Percentiles rank a stretch among this genome's conserved stretches.
phyloP scores from a whole-genome alignment of 805 yeast species.

The Metschnikowia henanensis region DNA sequence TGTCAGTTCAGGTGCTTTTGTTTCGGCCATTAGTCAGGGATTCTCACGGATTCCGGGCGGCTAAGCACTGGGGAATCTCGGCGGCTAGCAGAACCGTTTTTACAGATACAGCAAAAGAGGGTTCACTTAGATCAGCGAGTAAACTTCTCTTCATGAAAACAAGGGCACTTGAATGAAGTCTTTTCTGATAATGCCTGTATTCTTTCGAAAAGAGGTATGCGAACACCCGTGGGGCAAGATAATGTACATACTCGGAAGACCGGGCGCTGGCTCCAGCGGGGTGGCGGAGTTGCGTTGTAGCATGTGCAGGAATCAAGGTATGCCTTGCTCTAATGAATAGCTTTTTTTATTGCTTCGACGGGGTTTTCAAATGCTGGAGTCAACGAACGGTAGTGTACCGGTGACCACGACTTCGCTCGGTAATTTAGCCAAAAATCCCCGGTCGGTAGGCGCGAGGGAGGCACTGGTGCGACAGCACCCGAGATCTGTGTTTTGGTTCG shows the following conservation, averaged over 20 bases:
- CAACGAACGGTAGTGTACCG: not conserved
- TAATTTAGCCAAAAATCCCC: constrained; percentile 1
- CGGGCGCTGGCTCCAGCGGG: constrained; percentile 7
- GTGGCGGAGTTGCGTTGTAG: constrained; percentile 9
- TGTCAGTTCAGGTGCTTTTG: too few species aligned
- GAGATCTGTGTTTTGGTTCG: constrained; percentile 1
- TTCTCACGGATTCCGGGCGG: too few species aligned
- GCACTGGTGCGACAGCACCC: constrained; percentile 1
- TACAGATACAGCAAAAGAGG: too few species aligned
- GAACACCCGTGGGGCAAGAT: not conserved
- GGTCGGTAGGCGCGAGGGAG: constrained; percentile 5
- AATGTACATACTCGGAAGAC: constrained; percentile 6
- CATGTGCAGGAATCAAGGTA: not conserved
- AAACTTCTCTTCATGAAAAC: too few species aligned
- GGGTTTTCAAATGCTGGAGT: not conserved
- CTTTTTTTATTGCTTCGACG: not conserved
- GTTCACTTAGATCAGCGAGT: too few species aligned
- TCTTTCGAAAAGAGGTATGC: not conserved
- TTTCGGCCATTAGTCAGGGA: too few species aligned
- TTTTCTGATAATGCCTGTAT: not conserved
- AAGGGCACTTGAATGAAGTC: too few species aligned
- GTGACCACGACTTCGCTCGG: not conserved
- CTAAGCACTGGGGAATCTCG: too few species aligned
- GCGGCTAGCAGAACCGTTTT: too few species aligned
- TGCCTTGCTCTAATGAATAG: not conserved